Percentiles rank a stretch among this genome's conserved stretches.
Evolutionary conservation across 1,284 basidiomycete genomes (phyloP).

Genomic region (Takashimella koratensis): DNA sequence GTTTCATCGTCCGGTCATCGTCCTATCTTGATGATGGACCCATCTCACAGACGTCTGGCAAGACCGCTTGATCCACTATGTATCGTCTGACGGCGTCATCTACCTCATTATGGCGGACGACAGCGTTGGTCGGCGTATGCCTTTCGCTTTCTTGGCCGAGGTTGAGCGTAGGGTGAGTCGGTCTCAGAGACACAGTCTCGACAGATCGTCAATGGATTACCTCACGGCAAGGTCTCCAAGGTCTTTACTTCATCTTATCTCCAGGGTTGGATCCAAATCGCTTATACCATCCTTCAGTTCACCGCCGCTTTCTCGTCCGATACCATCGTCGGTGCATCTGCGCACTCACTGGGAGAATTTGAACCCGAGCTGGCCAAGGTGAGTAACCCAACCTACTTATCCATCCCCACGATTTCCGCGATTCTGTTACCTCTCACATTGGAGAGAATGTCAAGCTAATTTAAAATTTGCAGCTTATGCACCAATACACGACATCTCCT

Average conservation of each 20-base stretch:
- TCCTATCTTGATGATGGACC: no score
- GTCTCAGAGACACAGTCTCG: no score
- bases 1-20: no score
- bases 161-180: conserved; percentile 66
- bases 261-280: no score
- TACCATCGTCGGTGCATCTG: conserved; percentile 48
- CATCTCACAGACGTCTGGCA: conserved; percentile 86
- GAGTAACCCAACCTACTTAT: conserved; percentile 41
- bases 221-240: no score
- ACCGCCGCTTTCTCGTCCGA: conserved; percentile 52
- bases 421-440: no score
- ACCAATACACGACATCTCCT: conserved; percentile 82
- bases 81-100: conserved; percentile 77
- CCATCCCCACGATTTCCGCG: neutral
- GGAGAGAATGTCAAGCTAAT: no score
- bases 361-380: conserved; percentile 48
- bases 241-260: no score
- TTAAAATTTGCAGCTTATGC: conserved; percentile 69
- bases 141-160: conserved; percentile 87
- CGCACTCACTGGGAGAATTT: conserved; percentile 51
- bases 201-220: no score
- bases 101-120: conserved; percentile 94
- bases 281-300: no score
- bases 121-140: conserved; percentile 80
- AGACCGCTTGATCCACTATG: conserved; percentile 93